Conservation (phyloP, 2,329 filamentous ascomycete species). For the Cladophialophora carrionii region DNA sequence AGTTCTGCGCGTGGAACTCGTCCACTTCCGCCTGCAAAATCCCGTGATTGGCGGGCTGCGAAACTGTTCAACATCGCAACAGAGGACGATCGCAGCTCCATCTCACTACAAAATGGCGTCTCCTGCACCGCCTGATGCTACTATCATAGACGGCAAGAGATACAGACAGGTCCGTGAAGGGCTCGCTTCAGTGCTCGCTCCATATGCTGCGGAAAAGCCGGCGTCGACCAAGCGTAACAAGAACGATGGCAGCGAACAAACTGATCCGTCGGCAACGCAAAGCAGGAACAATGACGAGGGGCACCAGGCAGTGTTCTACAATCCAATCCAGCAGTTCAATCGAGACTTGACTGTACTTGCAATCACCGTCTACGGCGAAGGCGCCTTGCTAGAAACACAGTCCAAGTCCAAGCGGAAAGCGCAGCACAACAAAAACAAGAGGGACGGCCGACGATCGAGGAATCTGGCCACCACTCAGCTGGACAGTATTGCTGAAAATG, state of each 20-base stretch:
- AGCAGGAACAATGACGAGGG: slow-evolving; percentile 62
- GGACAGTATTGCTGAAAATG: slow-evolving; percentile 6
- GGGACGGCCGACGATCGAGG: slow-evolving; percentile 45
- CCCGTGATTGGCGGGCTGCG: not conserved
- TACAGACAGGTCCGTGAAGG: slow-evolving; percentile 69
- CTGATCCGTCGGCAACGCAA: slow-evolving; percentile 42
- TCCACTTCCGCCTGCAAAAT: not conserved
- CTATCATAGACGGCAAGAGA: slow-evolving; percentile 54
- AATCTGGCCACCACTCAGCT: slow-evolving; percentile 2
- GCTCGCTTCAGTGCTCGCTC: slow-evolving; percentile 68
- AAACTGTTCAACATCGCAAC: slow-evolving; percentile 1
- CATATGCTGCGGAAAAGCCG: slow-evolving; percentile 51
- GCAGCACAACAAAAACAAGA: slow-evolving; percentile 44
- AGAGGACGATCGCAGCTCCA: slow-evolving; percentile 12
- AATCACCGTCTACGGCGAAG: slow-evolving; percentile 84
- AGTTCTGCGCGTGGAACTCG: slow-evolving; percentile 5
- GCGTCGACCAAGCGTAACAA: not conserved
- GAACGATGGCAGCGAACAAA: slow-evolving; percentile 41
- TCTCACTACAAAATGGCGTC: slow-evolving; percentile 23
- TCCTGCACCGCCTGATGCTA: slow-evolving; percentile 7
- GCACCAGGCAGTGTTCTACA: slow-evolving; percentile 88
- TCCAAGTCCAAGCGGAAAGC: slow-evolving; percentile 45
- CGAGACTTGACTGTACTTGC: slow-evolving; percentile 90
- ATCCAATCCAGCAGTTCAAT: slow-evolving; percentile 98
- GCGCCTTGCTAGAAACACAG: slow-evolving; percentile 59